Evolutionary conservation across 768 basidiomycete genomes (phyloP), one percentile per base, ranked within the genome.

Genomic region (Tricholoma saponaceum): DNA sequence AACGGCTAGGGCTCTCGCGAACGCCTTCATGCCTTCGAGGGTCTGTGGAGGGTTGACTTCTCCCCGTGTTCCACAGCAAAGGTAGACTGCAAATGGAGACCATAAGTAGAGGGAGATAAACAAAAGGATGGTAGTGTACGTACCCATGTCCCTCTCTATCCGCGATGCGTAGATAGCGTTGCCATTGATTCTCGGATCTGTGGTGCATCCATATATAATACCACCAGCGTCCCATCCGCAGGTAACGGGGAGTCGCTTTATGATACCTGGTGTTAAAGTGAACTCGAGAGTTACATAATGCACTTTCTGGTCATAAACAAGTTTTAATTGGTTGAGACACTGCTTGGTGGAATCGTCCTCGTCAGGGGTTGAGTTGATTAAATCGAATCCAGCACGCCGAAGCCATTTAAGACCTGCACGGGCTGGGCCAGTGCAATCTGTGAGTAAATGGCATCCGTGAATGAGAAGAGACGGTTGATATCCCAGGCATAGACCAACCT

Each of bases 341-440:
- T 37, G 37, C 3, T 22, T 39, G 12, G 7, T 51, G 51, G 58
- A 23, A 35, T 54, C 25, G n/a, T n/a, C n/a, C n/a, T n/a, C n/a
- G n/a, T n/a, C n/a, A 22, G 30, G n/a, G 23, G 51, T n/a, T 14
- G 28, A n/a, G 37, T 22, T 30, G 55, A 50, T 10, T 18, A 4
- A 26, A 20, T 57, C 65, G 53, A 64, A 70, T 25, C 65, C 64
- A 8, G 63, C 58, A 20, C 55, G 60, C 28, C 59, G 53, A 10
- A 74, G 59, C 68, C 67, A 70, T 41, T 66, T 69, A 0, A 64
- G 22, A 25, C 68, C 71, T 13, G 64, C 64, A 23, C 63, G 61
- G 5, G 66, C 55, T 10, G 65, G 58, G 3, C 72, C 72, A 4
- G 71, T 70, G 54, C 70, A 71, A 57, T 74, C 72, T 73, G 4